Conservation (phyloP, 2,329 filamentous ascomycete species). For the Diaporthe sp. region DNA sequence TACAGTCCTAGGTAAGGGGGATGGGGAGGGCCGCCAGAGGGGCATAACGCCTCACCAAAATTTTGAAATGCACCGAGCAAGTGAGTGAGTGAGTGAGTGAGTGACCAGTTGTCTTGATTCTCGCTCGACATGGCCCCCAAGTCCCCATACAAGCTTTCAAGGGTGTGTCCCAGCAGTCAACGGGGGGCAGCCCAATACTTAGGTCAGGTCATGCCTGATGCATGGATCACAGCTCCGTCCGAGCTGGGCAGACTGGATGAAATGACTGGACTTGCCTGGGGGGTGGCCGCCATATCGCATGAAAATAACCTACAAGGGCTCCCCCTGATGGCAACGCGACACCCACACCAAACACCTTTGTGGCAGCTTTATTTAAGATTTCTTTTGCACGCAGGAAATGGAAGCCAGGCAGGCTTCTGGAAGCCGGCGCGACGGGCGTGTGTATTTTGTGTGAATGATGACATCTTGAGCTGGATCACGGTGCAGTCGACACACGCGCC, state of each 20-base stretch:
- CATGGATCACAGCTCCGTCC: slow-evolving; percentile 19
- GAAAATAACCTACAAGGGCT: not conserved
- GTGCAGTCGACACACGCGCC: not conserved
- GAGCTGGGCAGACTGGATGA: not conserved
- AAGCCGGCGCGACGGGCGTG: not conserved
- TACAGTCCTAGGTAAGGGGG: too few relatives aligned
- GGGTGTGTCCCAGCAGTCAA: not conserved
- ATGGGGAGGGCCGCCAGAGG: too few relatives aligned
- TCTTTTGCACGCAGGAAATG: not conserved
- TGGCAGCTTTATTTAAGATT: not conserved
- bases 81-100: not conserved
- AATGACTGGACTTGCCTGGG: not conserved
- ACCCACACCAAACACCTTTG: not conserved
- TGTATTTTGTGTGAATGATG: not conserved
- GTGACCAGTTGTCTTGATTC: not conserved
- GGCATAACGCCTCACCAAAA: not conserved
- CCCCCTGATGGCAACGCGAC: not conserved
- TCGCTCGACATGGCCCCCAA: not conserved
- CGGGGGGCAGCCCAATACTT: too few relatives aligned
- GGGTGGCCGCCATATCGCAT: not conserved
- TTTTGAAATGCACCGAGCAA: not conserved
- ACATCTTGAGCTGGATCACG: not conserved
- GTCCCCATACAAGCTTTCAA: not conserved
- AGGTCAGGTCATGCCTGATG: too few relatives aligned
- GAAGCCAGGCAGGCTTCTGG: not conserved